Evolutionary conservation across 352 stramenopile genomes (phyloP), one percentile per base, ranked within the genome.

Genomic region (Phytophthora pinifolia): DNA sequence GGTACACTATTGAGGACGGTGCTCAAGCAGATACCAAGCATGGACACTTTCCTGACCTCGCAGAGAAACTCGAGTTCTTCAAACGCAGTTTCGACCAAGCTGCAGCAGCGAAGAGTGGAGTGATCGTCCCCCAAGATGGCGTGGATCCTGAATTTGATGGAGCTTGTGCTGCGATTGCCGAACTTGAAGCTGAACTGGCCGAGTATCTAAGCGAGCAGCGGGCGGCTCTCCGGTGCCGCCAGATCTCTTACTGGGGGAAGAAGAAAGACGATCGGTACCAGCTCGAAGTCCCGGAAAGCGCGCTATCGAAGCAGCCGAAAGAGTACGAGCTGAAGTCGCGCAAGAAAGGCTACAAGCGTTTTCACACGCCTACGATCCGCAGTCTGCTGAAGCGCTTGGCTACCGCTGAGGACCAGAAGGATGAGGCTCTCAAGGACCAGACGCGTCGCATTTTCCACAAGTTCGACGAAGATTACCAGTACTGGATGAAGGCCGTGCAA

Each of bases 241-340:
- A 86, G 27, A 96, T 98, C 59, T 93, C 87, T 22, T 99, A 98
- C 59, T 98, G 97, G 70, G 85, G 86, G 5, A 98, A 88, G 25
- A 99, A 99, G 65, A 99, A 99, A 60, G 94, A 94, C 3, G 84
- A 98, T 51, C 86, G 88, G 0, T 98, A 88, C 53, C 94, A 98
- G 61, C 64, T 98, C 15, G 91, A 98, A 68, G 73, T 98, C 4
- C 94, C 94, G 1, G 92, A 98, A 46, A 80, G 67, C 27, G 71
- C 70, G 4, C 17, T 78, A 13, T 74, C 50, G 14, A 95, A 96
- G 43, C 94, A 98, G 62, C 86, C 97, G 6, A 96, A 96, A 64
- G 96, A 98, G 48, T 98, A 97, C 48, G 80, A 95, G 48, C 90
- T 95, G 65, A 99, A 97, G 66, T 98, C 64, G 54, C 79, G 92